Evolutionary conservation across 441 rosid genomes (phyloP).

Genomic region (Adansonia grandidieri): DNA sequence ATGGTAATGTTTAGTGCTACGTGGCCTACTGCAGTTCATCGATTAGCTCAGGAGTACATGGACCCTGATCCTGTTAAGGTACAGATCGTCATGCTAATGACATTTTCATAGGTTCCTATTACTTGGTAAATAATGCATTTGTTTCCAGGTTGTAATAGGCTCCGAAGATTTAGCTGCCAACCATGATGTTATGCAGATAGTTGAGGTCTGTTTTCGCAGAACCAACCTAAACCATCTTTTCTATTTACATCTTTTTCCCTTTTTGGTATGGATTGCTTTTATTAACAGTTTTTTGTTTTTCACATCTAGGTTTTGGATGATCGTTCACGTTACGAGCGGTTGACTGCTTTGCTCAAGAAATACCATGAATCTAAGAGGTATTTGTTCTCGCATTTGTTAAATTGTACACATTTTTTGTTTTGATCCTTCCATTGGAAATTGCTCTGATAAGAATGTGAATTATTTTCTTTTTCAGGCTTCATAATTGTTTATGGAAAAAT

Average conservation of each 20-base stretch:
- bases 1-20: constrained; percentile 98
- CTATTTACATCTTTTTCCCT: not conserved
- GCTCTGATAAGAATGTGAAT: not conserved
- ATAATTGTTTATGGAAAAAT: not conserved
- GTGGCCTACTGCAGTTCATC: constrained; percentile 88
- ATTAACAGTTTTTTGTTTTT: constrained; percentile 19
- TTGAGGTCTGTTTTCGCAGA: constrained; percentile 61
- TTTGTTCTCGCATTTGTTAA: constrained; percentile 1
- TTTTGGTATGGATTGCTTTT: not conserved
- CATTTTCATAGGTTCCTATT: constrained; percentile 22
- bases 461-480: not conserved
- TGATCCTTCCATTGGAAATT: not conserved
- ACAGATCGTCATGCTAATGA: constrained; percentile 29
- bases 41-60: constrained; percentile 87
- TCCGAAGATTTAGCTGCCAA: constrained; percentile 96
- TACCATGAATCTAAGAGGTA: constrained; percentile 86
- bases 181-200: constrained; percentile 95
- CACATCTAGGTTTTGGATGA: constrained; percentile 77
- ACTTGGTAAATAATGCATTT: constrained; percentile 24
- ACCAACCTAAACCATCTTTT: not conserved
- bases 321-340: constrained; percentile 66
- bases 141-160: constrained; percentile 84
- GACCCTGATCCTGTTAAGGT: constrained; percentile 93
- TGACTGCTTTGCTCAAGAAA: constrained; percentile 72
- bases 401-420: not conserved